Evolutionary conservation across 768 basidiomycete species (phyloP).

Genomic region (Leccinum ochraceum): DNA sequence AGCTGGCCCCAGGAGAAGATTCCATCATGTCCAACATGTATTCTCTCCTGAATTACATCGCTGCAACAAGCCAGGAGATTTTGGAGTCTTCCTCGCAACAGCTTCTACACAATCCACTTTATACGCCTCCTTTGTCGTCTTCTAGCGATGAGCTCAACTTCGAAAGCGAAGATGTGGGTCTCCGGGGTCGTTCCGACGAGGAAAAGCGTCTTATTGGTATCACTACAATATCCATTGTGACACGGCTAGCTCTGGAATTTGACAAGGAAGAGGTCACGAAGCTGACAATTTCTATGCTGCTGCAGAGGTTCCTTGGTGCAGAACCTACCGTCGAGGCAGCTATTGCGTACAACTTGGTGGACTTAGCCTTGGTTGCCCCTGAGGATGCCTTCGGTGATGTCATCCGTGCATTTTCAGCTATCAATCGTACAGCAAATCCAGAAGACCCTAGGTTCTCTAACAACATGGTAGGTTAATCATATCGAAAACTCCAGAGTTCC

Average conservation of each 20-base stretch:
- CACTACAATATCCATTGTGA: constrained; percentile 90
- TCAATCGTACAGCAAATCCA: constrained; percentile 84
- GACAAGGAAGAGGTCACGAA: constrained; percentile 84
- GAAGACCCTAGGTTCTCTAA: constrained; percentile 88
- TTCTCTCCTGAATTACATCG: constrained; percentile 90
- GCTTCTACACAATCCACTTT: constrained; percentile 42
- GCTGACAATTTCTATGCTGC: constrained; percentile 87
- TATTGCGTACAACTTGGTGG: constrained; percentile 89
- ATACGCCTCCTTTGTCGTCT: constrained; percentile 30
- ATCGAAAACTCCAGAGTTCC: not conserved
- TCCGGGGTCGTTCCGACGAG: constrained; percentile 75
- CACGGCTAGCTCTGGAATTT: constrained; percentile 86
- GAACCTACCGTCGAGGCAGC: constrained; percentile 90
- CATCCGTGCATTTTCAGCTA: constrained; percentile 77
- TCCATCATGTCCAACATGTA: constrained; percentile 95
- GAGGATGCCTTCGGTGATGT: constrained; percentile 80
- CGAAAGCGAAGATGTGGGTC: constrained; percentile 61
- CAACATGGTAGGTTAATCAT: constrained; percentile 64
- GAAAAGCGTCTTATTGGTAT: constrained; percentile 83
- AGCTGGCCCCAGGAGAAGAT: constrained; percentile 87
- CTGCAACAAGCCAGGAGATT: constrained; percentile 78
- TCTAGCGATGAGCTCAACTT: constrained; percentile 50
- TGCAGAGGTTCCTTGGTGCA: constrained; percentile 82
- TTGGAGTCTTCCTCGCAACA: constrained; percentile 53
- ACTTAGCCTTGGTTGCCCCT: constrained; percentile 80